phyloP scores from a whole-genome alignment of 352 stramenopile genomes.

The Phytophthora chlamydospora region DNA sequence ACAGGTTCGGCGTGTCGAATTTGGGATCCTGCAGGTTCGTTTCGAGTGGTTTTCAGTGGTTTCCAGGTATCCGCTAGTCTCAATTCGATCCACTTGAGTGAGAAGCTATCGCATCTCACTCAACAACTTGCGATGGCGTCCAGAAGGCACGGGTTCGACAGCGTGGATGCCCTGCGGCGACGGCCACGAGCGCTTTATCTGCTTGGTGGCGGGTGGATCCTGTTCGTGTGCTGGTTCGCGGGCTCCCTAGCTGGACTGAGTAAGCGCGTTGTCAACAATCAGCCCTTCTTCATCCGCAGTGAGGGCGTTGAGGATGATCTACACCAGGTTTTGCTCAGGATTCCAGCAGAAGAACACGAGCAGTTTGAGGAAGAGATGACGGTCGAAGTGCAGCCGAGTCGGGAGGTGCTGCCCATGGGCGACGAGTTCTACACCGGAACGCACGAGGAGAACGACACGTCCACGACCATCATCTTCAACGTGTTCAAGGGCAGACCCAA shows the following conservation, averaged over 20 bases:
- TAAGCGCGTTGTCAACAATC: slow-evolving; percentile 15
- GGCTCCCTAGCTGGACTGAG: slow-evolving; percentile 23
- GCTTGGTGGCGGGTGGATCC: slow-evolving; percentile 29
- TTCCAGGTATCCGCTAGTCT: too few relatives aligned
- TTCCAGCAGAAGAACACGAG: slow-evolving; percentile 17
- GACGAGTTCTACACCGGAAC: slow-evolving; percentile 54
- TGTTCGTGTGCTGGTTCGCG: slow-evolving; percentile 40
- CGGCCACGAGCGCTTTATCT: slow-evolving; percentile 28
- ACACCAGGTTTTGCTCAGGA: slow-evolving; percentile 31
- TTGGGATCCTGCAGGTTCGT: slow-evolving; percentile 20
- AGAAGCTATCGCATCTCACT: not conserved
- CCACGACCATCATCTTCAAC: slow-evolving; percentile 81
- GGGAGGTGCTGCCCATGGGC: slow-evolving; percentile 42
- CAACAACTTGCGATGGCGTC: slow-evolving; percentile 31
- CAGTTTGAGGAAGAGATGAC: slow-evolving; percentile 7
- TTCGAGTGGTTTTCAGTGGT: slow-evolving; percentile 25
- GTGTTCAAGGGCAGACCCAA: slow-evolving; percentile 59
- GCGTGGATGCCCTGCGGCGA: slow-evolving; percentile 5
- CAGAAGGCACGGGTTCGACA: slow-evolving; percentile 9
- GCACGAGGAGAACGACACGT: slow-evolving; percentile 44
- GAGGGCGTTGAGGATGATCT: slow-evolving; percentile 14
- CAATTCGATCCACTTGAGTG: slow-evolving; percentile 1
- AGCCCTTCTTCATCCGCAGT: slow-evolving; percentile 17
- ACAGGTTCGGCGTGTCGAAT: slow-evolving; percentile 15
- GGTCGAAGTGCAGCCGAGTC: slow-evolving; percentile 29